Conservation (phyloP, 805 yeast genomes). For the Ogataea methylovora region DNA sequence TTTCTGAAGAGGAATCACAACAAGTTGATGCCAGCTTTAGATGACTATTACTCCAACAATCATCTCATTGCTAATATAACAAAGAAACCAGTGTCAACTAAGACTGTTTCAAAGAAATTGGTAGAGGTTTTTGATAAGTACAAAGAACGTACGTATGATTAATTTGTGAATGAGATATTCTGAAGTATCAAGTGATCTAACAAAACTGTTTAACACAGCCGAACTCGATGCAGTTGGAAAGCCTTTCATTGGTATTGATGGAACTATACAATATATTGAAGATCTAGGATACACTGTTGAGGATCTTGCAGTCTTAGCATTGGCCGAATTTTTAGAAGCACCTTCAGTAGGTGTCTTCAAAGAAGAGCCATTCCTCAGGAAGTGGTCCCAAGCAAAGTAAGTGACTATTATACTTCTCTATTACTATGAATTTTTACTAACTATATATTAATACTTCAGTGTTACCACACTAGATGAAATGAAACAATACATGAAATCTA, state of each 20-base stretch:
- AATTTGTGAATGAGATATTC: background rate
- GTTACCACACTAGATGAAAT: conserved; percentile 34
- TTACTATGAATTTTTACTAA: conserved; percentile 1
- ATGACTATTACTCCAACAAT: conserved; percentile 16
- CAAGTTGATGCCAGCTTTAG: conserved; percentile 13
- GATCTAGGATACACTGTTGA: conserved; percentile 72
- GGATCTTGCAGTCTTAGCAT: conserved; percentile 58
- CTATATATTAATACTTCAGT: conserved; percentile 1
- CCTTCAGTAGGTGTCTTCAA: conserved; percentile 60
- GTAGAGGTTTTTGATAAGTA: conserved; percentile 26
- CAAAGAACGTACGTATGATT: conserved; percentile 14
- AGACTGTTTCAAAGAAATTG: conserved; percentile 7
- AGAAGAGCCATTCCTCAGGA: conserved; percentile 39
- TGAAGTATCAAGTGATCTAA: background rate
- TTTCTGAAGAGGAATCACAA: conserved; percentile 22
- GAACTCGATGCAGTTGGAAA: conserved; percentile 17
- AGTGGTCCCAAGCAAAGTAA: conserved; percentile 41
- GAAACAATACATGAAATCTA: conserved; percentile 29
- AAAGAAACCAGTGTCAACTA: background rate
- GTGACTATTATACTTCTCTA: background rate
- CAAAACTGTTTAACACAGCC: conserved; percentile 2
- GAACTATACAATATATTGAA: conserved; percentile 59
- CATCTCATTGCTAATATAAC: conserved; percentile 7
- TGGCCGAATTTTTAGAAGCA: conserved; percentile 63
- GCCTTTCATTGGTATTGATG: conserved; percentile 60